These are phyloP conservation scores for Fraxinus baroniana DNA, from an alignment of 305 asterid species.

Conservation along the genomic window DNA sequence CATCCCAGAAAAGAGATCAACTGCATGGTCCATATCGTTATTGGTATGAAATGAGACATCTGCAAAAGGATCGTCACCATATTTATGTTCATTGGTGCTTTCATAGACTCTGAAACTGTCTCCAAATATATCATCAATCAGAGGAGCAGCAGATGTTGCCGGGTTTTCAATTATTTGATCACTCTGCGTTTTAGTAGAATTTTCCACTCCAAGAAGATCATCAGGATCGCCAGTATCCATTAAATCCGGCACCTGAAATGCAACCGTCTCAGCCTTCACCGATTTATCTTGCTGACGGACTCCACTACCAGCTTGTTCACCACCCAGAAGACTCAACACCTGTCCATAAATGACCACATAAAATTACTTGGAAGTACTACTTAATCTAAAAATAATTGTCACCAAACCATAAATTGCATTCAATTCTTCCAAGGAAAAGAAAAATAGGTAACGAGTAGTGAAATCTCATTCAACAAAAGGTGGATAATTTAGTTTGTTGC, in stretches of 20 bases:
- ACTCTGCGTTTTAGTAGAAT: conserved; percentile 34
- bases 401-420: conserved; percentile 13
- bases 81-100: conserved; percentile 38
- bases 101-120: conserved; percentile 41
- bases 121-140: conserved; percentile 71
- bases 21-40: conserved; percentile 46
- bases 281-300: conserved; percentile 37
- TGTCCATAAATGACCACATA: conserved; percentile 29
- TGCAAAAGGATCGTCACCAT: conserved; percentile 88
- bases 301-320: conserved; percentile 42
- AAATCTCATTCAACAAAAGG: not conserved
- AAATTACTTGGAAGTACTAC: not conserved
- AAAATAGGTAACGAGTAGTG: not conserved
- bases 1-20: conserved; percentile 69
- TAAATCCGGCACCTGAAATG: conserved; percentile 67
- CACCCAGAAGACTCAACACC: conserved; percentile 65
- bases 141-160: conserved; percentile 49
- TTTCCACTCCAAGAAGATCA: conserved; percentile 49
- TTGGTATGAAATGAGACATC: conserved; percentile 76
- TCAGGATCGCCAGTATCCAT: conserved; percentile 76
- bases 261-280: conserved; percentile 42
- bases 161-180: conserved; percentile 38
- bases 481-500: not conserved
- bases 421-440: not conserved
- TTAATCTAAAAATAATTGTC: conserved; percentile 16